Evolutionary conservation across 2,329 filamentous ascomycete species (phyloP).

Genomic region (Harringtonia aguacate): DNA sequence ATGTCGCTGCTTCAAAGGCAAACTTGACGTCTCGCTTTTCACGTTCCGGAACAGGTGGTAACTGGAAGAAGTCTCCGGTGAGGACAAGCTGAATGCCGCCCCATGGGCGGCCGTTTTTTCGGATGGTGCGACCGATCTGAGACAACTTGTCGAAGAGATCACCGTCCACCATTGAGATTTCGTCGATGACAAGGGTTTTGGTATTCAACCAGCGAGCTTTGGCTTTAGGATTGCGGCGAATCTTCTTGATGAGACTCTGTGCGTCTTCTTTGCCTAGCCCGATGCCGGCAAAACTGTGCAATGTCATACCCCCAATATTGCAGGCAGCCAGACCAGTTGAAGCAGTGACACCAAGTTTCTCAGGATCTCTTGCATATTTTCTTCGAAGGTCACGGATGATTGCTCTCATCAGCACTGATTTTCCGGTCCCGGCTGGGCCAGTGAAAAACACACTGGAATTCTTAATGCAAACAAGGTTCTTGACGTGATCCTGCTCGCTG

Average conservation of each 20-base stretch:
- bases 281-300: slow-evolving; percentile 94
- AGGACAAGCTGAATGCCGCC: slow-evolving; percentile 93
- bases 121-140: slow-evolving; percentile 70
- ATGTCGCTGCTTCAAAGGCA: slow-evolving; percentile 84
- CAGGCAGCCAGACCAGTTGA: slow-evolving; percentile 94
- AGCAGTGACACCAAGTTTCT: slow-evolving; percentile 84
- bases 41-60: slow-evolving; percentile 82
- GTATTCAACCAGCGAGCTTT: slow-evolving; percentile 82
- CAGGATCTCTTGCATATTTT: slow-evolving; percentile 66
- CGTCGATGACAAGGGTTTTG: slow-evolving; percentile 82
- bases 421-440: slow-evolving; percentile 90
- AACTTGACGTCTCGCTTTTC: slow-evolving; percentile 66
- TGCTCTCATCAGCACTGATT: slow-evolving; percentile 88
- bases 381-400: slow-evolving; percentile 74
- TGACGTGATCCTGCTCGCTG: slow-evolving; percentile 74
- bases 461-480: slow-evolving; percentile 70
- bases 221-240: slow-evolving; percentile 78
- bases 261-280: slow-evolving; percentile 87
- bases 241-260: slow-evolving; percentile 75
- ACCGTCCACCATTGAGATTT: slow-evolving; percentile 97
- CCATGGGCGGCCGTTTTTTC: slow-evolving; percentile 87
- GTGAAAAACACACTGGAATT: slow-evolving; percentile 94
- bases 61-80: slow-evolving; percentile 95
- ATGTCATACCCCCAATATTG: slow-evolving; percentile 89
- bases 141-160: slow-evolving; percentile 96